Evolutionary conservation across 2,329 filamentous ascomycete species (phyloP), one percentile per base, ranked within the genome.

Genomic region (Ophiostoma triangulosporum): DNA sequence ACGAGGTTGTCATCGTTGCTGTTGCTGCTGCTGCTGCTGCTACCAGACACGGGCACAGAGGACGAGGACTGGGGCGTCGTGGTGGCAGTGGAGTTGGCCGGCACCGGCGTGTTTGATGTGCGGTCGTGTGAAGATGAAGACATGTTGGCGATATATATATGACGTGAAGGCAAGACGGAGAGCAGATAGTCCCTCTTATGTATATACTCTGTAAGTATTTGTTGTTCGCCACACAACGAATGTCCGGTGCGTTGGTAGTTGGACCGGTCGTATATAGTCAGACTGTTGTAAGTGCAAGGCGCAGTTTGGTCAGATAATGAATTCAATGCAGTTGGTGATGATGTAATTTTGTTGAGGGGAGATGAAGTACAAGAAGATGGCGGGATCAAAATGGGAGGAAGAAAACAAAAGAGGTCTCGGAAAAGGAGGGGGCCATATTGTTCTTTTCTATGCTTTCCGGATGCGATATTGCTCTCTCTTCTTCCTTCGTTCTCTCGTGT

Each of bases 1-100:
- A 73, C 72, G 32, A 83, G 72, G 62, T 74, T 77, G 58, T 81
- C 78, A 31, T 77, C 72, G 6, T 58, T 58, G 45, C 51, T 56
- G 50, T 50, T 54, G 50, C 24, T 40, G 53, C 22, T 49, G 54
- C 40, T 33, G 48, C 32, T 35, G 35, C n/a, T 14, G 53, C 12
- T 38, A 12, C 31, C 46, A 38, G 50, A 6, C 7, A 29, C 51
- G 8, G 54, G 51, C 26, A 48, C 38, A 1, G 54, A 53, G 3
- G 50, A 35, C 22, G 54, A 53, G 54, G 70, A 69, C 60, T 72
- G 68, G 24, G 58, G 57, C 31, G 58, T 60, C 2, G 54, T 53
- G 9, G 49, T 53, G 6, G 54, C 51, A 8, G 51, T 53, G 54
- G 70, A 71, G 45, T 71, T 73, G 2, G 72, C 72, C 2, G 75